A percentile compares a stretch with the other conserved stretches of the same genome.
Conservation (phyloP, 257 asterid species). For the Rhazya stricta region DNA sequence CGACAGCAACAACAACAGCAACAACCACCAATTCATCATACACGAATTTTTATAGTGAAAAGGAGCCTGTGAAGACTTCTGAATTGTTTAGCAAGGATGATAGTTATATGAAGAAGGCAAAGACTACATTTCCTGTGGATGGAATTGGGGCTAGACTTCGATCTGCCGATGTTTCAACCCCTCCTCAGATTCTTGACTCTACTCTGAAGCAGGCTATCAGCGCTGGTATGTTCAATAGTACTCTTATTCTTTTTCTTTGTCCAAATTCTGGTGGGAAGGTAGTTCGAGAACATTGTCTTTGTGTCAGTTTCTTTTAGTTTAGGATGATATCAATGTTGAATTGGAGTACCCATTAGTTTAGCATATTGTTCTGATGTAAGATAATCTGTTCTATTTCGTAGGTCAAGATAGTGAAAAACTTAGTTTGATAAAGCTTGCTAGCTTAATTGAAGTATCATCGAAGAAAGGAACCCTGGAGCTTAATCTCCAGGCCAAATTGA, state of each 20-base stretch:
- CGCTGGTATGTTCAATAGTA: constrained; percentile 38
- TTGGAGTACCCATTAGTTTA: background rate
- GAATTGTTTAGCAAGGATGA: constrained; percentile 58
- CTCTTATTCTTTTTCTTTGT: background rate
- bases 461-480: constrained; percentile 70
- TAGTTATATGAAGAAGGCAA: constrained; percentile 55
- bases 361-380: constrained; percentile 6
- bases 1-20: constrained; percentile 25
- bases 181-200: constrained; percentile 61
- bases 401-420: constrained; percentile 79
- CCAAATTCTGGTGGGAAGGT: background rate
- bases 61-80: constrained; percentile 36
- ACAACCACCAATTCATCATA: constrained; percentile 23
- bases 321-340: background rate
- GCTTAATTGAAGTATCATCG: constrained; percentile 69
- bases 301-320: background rate
- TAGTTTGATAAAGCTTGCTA: constrained; percentile 72
- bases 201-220: constrained; percentile 46
- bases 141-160: constrained; percentile 37
- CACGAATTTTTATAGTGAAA: constrained; percentile 37
- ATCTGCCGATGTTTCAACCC: constrained; percentile 27
- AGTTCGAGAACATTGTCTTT: background rate
- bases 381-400: constrained; percentile 31
- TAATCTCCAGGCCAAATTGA: constrained; percentile 47
- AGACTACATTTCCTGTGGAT: constrained; percentile 37